Evolutionary conservation across 1,139 yeast species (phyloP).

Genomic region (Blastobotrys illinoisensis): DNA sequence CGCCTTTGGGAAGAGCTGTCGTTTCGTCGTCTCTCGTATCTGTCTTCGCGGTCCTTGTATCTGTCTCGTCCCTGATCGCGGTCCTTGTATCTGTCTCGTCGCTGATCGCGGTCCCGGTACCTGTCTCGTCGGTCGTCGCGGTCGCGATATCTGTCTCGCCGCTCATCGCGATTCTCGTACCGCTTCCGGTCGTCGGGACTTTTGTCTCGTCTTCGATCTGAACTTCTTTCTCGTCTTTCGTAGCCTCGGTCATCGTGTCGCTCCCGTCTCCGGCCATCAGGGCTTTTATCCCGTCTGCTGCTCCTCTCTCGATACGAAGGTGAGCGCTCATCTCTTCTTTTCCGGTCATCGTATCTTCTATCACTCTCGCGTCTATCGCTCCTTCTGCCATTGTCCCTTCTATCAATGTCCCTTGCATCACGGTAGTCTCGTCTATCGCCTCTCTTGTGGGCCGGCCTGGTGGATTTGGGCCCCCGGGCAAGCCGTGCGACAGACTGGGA

Average conservation of each 20-base stretch:
- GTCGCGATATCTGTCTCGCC: constrained; percentile 7
- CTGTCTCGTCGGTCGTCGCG: constrained; percentile 7
- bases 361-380: neutral
- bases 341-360: neutral
- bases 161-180: constrained; percentile 1
- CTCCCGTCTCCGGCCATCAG: neutral
- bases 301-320: neutral
- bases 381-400: constrained; percentile 1
- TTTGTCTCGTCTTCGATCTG: constrained; percentile 11
- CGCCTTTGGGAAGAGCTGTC: neutral
- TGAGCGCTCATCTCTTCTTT: neutral
- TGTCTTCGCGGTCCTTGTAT: neutral
- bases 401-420: no score
- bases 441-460: neutral
- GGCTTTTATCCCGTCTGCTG: neutral
- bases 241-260: no score
- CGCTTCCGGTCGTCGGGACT: neutral
- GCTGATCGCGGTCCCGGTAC: constrained; percentile 8
- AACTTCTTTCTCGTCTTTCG: constrained; percentile 6
- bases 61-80: constrained; percentile 6
- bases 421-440: constrained; percentile 2
- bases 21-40: neutral
- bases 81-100: no score
- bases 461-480: constrained; percentile 8
- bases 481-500: constrained; percentile 46